Conservation (phyloP, 1,284 basidiomycete species). For the Boletus smithii region DNA sequence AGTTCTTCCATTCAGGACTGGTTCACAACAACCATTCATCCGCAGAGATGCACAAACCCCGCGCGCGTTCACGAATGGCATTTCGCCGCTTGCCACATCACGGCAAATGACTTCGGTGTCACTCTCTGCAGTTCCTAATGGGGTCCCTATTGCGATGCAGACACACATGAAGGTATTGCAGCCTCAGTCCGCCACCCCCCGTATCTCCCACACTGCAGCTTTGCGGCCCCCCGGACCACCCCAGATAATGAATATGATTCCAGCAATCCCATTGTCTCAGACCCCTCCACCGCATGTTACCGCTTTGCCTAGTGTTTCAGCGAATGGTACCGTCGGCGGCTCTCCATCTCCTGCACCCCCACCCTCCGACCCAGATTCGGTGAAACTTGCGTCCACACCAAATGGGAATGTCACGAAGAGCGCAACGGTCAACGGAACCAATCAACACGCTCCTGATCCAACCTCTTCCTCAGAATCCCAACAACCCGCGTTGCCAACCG, state of each 20-base stretch:
- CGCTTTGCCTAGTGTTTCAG: slow-evolving; percentile 2
- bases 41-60: slow-evolving; percentile 40
- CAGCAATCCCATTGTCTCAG: slow-evolving; percentile 18
- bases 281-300: slow-evolving; percentile 18
- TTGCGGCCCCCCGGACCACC: slow-evolving; percentile 35
- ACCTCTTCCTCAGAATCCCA: slow-evolving; percentile 23
- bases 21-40: slow-evolving; percentile 34
- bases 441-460: slow-evolving; percentile 24
- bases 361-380: slow-evolving; percentile 25
- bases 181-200: slow-evolving; percentile 47
- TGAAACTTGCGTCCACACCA: slow-evolving; percentile 16
- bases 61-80: slow-evolving; percentile 27
- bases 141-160: slow-evolving; percentile 49
- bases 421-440: slow-evolving; percentile 35
- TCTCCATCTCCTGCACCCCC: slow-evolving; percentile 23
- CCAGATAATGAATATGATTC: slow-evolving; percentile 27
- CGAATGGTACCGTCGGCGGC: slow-evolving; percentile 12
- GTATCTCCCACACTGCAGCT: slow-evolving; percentile 48
- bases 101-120: slow-evolving; percentile 26
- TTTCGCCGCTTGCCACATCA: slow-evolving; percentile 26
- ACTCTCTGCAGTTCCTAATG: slow-evolving; percentile 34
- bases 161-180: slow-evolving; percentile 53
- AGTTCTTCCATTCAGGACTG: slow-evolving; percentile 37
- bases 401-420: slow-evolving; percentile 20
- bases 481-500: slow-evolving; percentile 8